Conservation (phyloP, 2,329 filamentous ascomycete species). For the Xylariomycetidae sp. region DNA sequence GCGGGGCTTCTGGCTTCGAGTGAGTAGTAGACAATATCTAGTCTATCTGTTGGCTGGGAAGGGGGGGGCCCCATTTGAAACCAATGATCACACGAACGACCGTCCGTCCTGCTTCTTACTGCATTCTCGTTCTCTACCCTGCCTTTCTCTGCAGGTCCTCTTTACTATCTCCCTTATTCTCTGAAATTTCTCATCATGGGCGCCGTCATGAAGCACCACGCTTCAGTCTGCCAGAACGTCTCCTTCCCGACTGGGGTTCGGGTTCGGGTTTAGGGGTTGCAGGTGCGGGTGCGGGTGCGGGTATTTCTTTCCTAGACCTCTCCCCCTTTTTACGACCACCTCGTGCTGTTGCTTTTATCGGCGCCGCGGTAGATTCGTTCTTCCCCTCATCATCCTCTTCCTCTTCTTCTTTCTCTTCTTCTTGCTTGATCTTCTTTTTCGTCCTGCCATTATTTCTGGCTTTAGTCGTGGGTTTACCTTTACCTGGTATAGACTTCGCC, state of each 20-base stretch:
- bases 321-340: no score
- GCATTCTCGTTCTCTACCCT: no score
- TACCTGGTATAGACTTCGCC: conserved; percentile 17
- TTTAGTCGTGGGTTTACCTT: conserved; percentile 13
- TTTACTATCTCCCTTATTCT: background rate
- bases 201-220: background rate
- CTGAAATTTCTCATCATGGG: background rate
- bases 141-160: background rate
- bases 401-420: conserved; percentile 7
- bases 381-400: conserved; percentile 20
- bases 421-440: conserved; percentile 6
- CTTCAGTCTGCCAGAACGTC: conserved; percentile 22
- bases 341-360: no score
- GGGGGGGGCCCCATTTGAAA: no score
- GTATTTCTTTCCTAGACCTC: conserved; percentile 14
- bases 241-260: conserved; percentile 13
- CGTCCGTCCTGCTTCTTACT: no score
- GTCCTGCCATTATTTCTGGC: conserved; percentile 5
- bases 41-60: no score
- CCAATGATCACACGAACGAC: no score
- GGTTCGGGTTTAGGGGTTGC: conserved; percentile 10
- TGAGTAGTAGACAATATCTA: no score
- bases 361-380: conserved; percentile 15
- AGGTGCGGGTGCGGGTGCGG: no score
- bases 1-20: no score